Conservation (phyloP, 305 asterid species). For the Fraxinus platypoda region DNA sequence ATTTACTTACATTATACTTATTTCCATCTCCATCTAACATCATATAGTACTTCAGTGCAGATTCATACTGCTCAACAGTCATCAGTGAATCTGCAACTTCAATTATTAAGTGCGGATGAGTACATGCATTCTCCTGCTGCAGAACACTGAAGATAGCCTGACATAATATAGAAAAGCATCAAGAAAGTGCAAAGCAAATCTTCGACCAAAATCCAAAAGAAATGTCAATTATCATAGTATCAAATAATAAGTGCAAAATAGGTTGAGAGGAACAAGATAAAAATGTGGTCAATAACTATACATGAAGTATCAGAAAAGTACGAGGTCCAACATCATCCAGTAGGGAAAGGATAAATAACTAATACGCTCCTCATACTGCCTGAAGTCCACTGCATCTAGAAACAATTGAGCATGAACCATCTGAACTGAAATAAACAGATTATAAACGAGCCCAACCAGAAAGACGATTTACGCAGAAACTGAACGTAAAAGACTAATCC, state of each 20-base stretch:
- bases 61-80: slow-evolving; percentile 47
- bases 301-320: neutral
- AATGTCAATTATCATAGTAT: neutral
- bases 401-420: slow-evolving; percentile 1
- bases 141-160: slow-evolving; percentile 47
- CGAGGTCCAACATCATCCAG: neutral
- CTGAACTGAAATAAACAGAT: neutral
- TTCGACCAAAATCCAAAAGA: slow-evolving; percentile 18
- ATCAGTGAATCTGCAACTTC: slow-evolving; percentile 60
- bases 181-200: slow-evolving; percentile 9
- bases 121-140: slow-evolving; percentile 35
- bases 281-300: neutral
- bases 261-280: slow-evolving; percentile 9
- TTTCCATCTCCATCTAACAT: slow-evolving; percentile 45
- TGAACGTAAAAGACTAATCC: neutral
- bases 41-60: slow-evolving; percentile 61
- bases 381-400: neutral
- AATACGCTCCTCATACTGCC: neutral
- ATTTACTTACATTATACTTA: slow-evolving; percentile 39
- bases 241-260: slow-evolving; percentile 1
- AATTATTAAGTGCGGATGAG: slow-evolving; percentile 40
- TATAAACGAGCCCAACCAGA: slow-evolving; percentile 10
- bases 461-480: slow-evolving; percentile 8
- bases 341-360: neutral
- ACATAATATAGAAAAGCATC: slow-evolving; percentile 21